Conservation (phyloP, 352 stramenopile species). For the Phytophthora sojae region DNA sequence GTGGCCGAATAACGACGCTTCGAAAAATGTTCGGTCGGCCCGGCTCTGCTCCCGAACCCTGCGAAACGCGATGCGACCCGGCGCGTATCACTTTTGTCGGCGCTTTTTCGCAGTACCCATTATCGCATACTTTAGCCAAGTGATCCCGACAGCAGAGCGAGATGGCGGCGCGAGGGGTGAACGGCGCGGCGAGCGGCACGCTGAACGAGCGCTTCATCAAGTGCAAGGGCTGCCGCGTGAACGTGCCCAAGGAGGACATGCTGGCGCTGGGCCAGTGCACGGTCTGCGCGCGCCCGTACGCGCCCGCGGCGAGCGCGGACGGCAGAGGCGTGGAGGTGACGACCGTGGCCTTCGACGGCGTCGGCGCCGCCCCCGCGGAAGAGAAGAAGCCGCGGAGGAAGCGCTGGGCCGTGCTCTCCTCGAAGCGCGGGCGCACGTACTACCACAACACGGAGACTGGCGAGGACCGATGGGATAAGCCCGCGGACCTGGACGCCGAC, state of each 20-base stretch:
- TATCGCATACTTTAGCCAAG: neutral
- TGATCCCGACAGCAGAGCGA: neutral
- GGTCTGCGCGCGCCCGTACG: slow-evolving; percentile 58
- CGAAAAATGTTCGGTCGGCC: slow-evolving; percentile 15
- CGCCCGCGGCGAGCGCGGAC: slow-evolving; percentile 42
- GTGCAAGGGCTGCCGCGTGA: slow-evolving; percentile 75
- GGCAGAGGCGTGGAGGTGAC: slow-evolving; percentile 33
- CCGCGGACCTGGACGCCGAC: slow-evolving; percentile 69
- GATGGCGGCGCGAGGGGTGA: slow-evolving; percentile 57
- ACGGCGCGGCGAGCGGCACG: slow-evolving; percentile 61
- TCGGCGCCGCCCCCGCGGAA: slow-evolving; percentile 5
- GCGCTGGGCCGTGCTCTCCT: slow-evolving; percentile 72
- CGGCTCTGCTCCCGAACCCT: slow-evolving; percentile 11
- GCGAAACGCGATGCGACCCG: slow-evolving; percentile 10
- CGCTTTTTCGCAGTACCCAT: neutral
- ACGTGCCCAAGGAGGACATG: slow-evolving; percentile 84
- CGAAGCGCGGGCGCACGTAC: slow-evolving; percentile 72
- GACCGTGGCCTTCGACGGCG: slow-evolving; percentile 51
- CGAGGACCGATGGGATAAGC: slow-evolving; percentile 82
- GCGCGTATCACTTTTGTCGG: slow-evolving; percentile 1
- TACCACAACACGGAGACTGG: slow-evolving; percentile 88
- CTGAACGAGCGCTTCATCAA: slow-evolving; percentile 87
- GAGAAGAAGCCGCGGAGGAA: slow-evolving; percentile 46
- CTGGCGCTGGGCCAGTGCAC: slow-evolving; percentile 66
- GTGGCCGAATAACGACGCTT: slow-evolving; percentile 5